These are phyloP conservation scores for Salix brachista DNA, from an alignment of 345 rosid genomes.

Conservation along the genomic window DNA sequence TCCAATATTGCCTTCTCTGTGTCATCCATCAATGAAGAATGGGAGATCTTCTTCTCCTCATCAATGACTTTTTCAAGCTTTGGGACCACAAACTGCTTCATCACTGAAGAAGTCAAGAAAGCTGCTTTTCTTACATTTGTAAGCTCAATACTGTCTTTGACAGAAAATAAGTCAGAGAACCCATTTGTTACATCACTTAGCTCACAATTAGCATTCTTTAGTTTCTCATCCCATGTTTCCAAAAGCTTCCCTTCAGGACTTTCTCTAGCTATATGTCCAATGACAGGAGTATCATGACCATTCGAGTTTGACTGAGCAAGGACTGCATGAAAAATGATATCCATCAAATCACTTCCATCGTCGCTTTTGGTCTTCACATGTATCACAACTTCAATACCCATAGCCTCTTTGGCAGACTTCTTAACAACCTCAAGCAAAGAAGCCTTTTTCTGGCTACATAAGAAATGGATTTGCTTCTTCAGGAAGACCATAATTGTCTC, in stretches of 20 bases:
- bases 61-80: slow-evolving; percentile 84
- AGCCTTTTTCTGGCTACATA: slow-evolving; percentile 80
- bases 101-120: slow-evolving; percentile 59
- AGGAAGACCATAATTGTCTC: slow-evolving; percentile 87
- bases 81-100: slow-evolving; percentile 83
- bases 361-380: slow-evolving; percentile 70
- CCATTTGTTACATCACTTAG: slow-evolving; percentile 69
- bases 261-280: slow-evolving; percentile 75
- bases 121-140: slow-evolving; percentile 83
- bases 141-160: slow-evolving; percentile 69
- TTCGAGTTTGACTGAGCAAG: slow-evolving; percentile 39
- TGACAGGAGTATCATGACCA: slow-evolving; percentile 41
- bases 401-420: slow-evolving; percentile 55
- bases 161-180: slow-evolving; percentile 76
- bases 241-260: slow-evolving; percentile 80
- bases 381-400: slow-evolving; percentile 57
- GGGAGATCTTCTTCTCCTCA: slow-evolving; percentile 81
- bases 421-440: slow-evolving; percentile 69
- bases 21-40: slow-evolving; percentile 81
- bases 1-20: slow-evolving; percentile 82
- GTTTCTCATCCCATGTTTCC: slow-evolving; percentile 71
- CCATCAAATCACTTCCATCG: slow-evolving; percentile 67
- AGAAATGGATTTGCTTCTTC: slow-evolving; percentile 70
- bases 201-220: slow-evolving; percentile 50
- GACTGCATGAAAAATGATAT: slow-evolving; percentile 55